phyloP scores from a whole-genome alignment of 179 eudicot genomes.

The Spinacia oleracea region DNA sequence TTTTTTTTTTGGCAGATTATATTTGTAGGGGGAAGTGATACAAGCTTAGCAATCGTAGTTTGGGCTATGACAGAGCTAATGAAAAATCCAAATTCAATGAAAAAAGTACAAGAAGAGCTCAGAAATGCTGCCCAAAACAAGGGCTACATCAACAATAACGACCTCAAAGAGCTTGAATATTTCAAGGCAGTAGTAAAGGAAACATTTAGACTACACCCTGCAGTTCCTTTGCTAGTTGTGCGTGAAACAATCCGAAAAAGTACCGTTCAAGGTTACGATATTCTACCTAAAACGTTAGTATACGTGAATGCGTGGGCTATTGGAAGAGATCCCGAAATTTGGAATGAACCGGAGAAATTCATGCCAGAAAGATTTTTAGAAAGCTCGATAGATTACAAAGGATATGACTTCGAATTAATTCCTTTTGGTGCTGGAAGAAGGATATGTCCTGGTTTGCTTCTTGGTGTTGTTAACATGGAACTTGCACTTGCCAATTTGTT shows the following conservation, averaged over 20 bases:
- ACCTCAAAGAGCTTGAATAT: background rate
- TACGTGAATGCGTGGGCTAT: slow-evolving; percentile 23
- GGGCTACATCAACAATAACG: too few species aligned
- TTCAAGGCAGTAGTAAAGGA: slow-evolving; percentile 22
- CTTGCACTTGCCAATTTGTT: slow-evolving; percentile 33
- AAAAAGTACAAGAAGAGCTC: slow-evolving; percentile 20
- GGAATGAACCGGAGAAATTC: slow-evolving; percentile 17
- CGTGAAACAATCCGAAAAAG: slow-evolving; percentile 10
- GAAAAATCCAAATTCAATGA: slow-evolving; percentile 12
- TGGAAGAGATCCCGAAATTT: slow-evolving; percentile 23
- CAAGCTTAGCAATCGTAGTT: slow-evolving; percentile 15
- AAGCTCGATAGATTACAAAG: slow-evolving; percentile 19
- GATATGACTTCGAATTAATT: slow-evolving; percentile 28
- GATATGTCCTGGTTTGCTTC: slow-evolving; percentile 27
- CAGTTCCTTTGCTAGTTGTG: slow-evolving; percentile 6
- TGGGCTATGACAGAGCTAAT: slow-evolving; percentile 29
- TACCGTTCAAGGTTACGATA: slow-evolving; percentile 13
- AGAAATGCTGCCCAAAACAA: background rate
- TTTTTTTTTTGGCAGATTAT: slow-evolving; percentile 12
- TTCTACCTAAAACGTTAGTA: slow-evolving; percentile 19
- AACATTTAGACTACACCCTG: slow-evolving; percentile 25
- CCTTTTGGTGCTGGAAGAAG: slow-evolving; percentile 38
- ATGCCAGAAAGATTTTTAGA: slow-evolving; percentile 33
- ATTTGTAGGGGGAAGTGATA: slow-evolving; percentile 17
- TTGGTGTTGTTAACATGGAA: slow-evolving; percentile 23